A percentile compares a stretch with the other conserved stretches of the same genome.
Evolutionary conservation across 2,329 filamentous ascomycete genomes (phyloP).

Genomic region (Pezicula carpinea): DNA sequence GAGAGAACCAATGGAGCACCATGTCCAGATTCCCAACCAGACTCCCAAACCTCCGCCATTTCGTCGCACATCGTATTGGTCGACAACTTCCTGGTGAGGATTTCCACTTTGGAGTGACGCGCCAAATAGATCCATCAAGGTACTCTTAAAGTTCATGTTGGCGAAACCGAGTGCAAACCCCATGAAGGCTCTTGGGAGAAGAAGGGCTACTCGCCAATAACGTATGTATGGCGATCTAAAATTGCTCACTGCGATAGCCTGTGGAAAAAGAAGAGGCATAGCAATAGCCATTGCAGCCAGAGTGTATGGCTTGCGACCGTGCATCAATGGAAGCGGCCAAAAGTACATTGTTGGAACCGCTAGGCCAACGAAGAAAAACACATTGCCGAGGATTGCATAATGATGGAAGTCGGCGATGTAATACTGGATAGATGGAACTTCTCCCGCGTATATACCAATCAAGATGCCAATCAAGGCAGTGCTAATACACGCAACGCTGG

Average conservation of each 20-base stretch:
- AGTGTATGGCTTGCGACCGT: constrained; percentile 76
- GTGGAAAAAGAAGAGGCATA: constrained; percentile 70
- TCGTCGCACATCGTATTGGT: constrained; percentile 62
- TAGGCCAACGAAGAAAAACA: constrained; percentile 66
- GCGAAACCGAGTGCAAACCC: constrained; percentile 68
- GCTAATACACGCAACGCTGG: constrained; percentile 65
- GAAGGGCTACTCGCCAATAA: constrained; percentile 54
- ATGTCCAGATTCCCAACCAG: constrained; percentile 77
- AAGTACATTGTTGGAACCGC: constrained; percentile 65
- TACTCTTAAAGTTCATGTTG: constrained; percentile 71
- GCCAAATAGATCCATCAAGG: constrained; percentile 70
- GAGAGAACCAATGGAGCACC: constrained; percentile 70
- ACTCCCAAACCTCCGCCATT: constrained; percentile 75
- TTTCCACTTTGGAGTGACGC: constrained; percentile 68
- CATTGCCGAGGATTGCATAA: constrained; percentile 66
- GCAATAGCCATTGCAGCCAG: constrained; percentile 62
- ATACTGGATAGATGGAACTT: constrained; percentile 77
- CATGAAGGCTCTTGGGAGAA: constrained; percentile 60
- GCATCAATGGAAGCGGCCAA: constrained; percentile 71
- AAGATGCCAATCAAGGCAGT: constrained; percentile 67
- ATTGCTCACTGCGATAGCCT: constrained; percentile 60
- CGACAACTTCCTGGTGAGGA: constrained; percentile 68
- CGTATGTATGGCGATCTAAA: constrained; percentile 51
- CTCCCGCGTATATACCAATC: constrained; percentile 71
- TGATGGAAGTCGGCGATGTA: constrained; percentile 67